Evolutionary conservation across 2,329 filamentous ascomycete genomes (phyloP), one percentile per base, ranked within the genome.

Genomic region (Aspergillus intermedius): DNA sequence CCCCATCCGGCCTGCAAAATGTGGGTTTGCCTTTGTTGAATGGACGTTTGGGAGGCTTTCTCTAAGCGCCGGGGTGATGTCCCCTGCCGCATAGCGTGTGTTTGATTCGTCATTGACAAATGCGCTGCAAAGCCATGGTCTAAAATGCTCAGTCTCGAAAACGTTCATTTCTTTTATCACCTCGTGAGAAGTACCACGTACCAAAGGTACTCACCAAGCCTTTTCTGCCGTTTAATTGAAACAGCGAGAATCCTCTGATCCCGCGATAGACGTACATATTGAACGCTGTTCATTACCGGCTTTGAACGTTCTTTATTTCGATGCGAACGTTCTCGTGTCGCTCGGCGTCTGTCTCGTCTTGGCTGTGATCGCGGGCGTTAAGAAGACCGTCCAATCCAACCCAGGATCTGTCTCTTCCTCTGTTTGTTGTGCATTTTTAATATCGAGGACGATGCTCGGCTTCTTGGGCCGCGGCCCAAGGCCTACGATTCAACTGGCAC

Each of bases 11-110:
- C 15, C 34, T n/a, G 13, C 10, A 19, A 17, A 19, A 17, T 21
- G 37, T 19, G 37, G 37, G 37, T 40, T 19, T 40, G 46, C 37
- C 25, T 21, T 47, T 34, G 45, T 21, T 44, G 44, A 39, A 47
- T 46, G 54, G 25, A 47, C 57, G 55, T 54, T 42, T 59, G 39
- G 39, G 44, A 39, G 51, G 48, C 41, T 45, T 49, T 49, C 52
- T 60, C 47, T 60, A 60, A 60, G 54, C 58, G 58, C 57, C 50
- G 46, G 45, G 35, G 43, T 42, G 47, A 50, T 40, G 37, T 19
- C 44, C 42, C 25, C 23, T 22, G 37, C 19, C 37, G 37, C 34
- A 37, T 37, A 30, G 25, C 25, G 25, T 30, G 25, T 30, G 25
- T 30, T 30, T 30, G 25, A 12, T 30, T 30, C 25, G 25, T 12